These are phyloP conservation scores for Pythium guiyangense DNA, from an alignment of 352 stramenopile genomes.

Conservation along the genomic window DNA sequence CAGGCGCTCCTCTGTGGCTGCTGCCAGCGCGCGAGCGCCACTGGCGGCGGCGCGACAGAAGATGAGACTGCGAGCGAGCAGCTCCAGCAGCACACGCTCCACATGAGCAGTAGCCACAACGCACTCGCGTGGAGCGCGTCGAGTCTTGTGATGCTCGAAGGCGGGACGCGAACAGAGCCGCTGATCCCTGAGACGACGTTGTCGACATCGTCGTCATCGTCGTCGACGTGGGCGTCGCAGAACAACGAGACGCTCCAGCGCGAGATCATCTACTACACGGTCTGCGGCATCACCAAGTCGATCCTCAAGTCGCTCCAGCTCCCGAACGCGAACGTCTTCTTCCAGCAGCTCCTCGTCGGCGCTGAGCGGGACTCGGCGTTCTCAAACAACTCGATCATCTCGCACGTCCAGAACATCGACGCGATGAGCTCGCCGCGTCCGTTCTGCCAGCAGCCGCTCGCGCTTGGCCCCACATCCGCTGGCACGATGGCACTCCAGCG, in stretches of 20 bases:
- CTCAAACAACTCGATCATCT: constrained; percentile 39
- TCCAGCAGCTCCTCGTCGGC: constrained; percentile 48
- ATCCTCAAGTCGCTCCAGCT: constrained; percentile 51
- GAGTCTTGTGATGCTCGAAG: constrained; percentile 7
- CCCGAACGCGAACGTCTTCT: constrained; percentile 19
- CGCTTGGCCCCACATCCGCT: background rate
- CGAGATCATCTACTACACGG: constrained; percentile 85
- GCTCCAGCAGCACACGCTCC: too few relatives aligned
- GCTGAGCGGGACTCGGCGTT: constrained; percentile 46
- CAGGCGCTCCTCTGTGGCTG: constrained; percentile 23
- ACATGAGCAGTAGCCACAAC: background rate
- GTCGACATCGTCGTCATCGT: constrained; percentile 20
- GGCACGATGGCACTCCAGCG: background rate
- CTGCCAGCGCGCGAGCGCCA: background rate
- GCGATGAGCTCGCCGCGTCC: constrained; percentile 40
- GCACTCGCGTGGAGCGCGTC: constrained; percentile 7
- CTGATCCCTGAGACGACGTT: too few relatives aligned
- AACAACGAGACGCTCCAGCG: constrained; percentile 71
- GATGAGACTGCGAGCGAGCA: background rate
- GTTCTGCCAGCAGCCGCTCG: constrained; percentile 30
- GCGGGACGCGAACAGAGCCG: background rate
- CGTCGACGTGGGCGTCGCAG: constrained; percentile 42
- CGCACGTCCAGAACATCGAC: constrained; percentile 36
- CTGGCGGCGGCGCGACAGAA: background rate
- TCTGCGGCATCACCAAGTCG: constrained; percentile 73